A percentile compares a stretch with the other conserved stretches of the same genome.
Evolutionary conservation across 495 filamentous ascomycete genomes (phyloP).

Genomic region (Neurospora africana): DNA sequence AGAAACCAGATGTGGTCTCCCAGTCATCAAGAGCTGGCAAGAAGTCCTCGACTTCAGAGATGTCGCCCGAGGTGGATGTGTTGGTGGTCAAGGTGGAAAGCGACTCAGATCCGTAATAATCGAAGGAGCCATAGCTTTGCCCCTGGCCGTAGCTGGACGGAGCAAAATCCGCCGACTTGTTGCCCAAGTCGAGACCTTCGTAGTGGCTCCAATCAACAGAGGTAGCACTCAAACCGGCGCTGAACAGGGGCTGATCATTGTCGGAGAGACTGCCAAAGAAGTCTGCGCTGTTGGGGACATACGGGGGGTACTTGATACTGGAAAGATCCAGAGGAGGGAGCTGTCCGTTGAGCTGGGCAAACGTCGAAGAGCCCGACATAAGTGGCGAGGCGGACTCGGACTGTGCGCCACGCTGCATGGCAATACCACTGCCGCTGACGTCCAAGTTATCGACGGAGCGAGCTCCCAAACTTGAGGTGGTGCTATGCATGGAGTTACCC

Average conservation of each 20-base stretch:
- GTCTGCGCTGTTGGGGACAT: constrained; percentile 42
- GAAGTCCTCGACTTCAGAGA: constrained; percentile 64
- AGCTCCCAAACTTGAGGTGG: constrained; percentile 40
- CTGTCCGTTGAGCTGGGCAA: constrained; percentile 49
- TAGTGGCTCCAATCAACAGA: constrained; percentile 69
- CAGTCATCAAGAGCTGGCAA: constrained; percentile 45
- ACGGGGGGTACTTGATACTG: constrained; percentile 41
- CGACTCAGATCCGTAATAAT: constrained; percentile 45
- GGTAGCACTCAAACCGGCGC: constrained; percentile 50
- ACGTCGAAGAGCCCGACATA: constrained; percentile 42
- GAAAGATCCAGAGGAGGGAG: constrained; percentile 58
- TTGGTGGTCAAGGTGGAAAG: constrained; percentile 42
- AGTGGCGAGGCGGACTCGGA: constrained; percentile 66
- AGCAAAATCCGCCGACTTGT: constrained; percentile 40
- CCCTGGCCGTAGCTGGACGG: constrained; percentile 58
- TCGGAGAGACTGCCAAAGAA: constrained; percentile 45
- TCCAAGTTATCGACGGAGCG: constrained; percentile 58
- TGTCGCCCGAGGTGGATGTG: constrained; percentile 65
- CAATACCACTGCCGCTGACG: constrained; percentile 10
- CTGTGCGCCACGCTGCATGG: constrained; percentile 41
- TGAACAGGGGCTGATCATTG: constrained; percentile 54
- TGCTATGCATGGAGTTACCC: constrained; percentile 57
- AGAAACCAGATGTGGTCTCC: constrained; percentile 40
- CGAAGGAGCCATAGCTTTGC: constrained; percentile 58
- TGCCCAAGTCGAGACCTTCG: constrained; percentile 47